A percentile compares a stretch with the other conserved stretches of the same genome.
These are phyloP conservation scores for Pichia sp. DNA, from an alignment of 1,139 yeast species.

Conservation along the genomic window DNA sequence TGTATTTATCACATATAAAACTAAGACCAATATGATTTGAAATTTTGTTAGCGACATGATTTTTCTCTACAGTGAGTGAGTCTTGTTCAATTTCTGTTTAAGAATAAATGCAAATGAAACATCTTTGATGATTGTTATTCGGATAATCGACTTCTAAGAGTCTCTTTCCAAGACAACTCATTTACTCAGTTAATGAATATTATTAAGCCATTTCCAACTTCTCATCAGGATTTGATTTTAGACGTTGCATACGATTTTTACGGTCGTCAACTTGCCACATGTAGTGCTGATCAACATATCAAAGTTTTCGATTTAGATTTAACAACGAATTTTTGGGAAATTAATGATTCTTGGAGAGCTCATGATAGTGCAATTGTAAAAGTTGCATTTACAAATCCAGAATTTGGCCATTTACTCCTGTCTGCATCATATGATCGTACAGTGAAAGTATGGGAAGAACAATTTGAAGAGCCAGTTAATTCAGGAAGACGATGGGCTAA, in stretches of 20 bases:
- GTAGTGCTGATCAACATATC: slow-evolving; percentile 87
- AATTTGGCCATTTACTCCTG: slow-evolving; percentile 80
- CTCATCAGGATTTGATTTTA: slow-evolving; percentile 86
- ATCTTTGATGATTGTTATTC: too few species aligned
- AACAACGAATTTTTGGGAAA: slow-evolving; percentile 55
- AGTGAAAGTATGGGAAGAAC: slow-evolving; percentile 86
- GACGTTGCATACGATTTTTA: slow-evolving; percentile 86
- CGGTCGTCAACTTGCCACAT: slow-evolving; percentile 84
- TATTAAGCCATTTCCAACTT: slow-evolving; percentile 65
- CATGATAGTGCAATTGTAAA: slow-evolving; percentile 84
- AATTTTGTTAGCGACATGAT: too few species aligned
- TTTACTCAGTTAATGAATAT: slow-evolving; percentile 3
- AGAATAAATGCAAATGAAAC: too few species aligned
- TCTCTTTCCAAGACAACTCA: too few species aligned
- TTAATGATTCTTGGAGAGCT: slow-evolving; percentile 88
- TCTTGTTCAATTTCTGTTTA: too few species aligned
- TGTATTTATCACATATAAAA: too few species aligned
- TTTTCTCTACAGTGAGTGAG: too few species aligned
- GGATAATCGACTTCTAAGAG: too few species aligned
- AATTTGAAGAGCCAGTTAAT: slow-evolving; percentile 65
- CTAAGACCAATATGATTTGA: too few species aligned
- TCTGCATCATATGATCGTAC: slow-evolving; percentile 88
- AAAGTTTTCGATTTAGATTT: slow-evolving; percentile 74
- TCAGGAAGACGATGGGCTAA: slow-evolving; percentile 79
- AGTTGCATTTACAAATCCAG: slow-evolving; percentile 91